These are phyloP conservation scores for Lignosus rhinocerotis DNA, from an alignment of 1,284 basidiomycete genomes.

Conservation along the genomic window DNA sequence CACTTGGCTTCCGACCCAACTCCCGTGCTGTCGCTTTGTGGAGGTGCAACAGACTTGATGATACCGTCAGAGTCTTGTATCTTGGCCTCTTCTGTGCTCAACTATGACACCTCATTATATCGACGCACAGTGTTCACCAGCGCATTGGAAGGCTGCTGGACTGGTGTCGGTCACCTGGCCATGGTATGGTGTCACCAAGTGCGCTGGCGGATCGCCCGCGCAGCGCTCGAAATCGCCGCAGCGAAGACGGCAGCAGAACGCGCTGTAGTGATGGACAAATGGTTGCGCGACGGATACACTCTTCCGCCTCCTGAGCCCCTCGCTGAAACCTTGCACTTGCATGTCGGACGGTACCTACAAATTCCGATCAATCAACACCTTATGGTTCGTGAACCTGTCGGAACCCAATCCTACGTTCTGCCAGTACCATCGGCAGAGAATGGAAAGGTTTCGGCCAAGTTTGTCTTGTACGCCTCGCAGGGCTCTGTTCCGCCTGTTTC, in stretches of 20 bases:
- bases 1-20: slow-evolving; percentile 44
- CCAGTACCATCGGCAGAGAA: slow-evolving; percentile 37
- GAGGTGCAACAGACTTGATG: slow-evolving; percentile 91
- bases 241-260: slow-evolving; percentile 34
- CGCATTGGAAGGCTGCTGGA: slow-evolving; percentile 88
- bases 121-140: slow-evolving; percentile 84
- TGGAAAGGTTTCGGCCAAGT: slow-evolving; percentile 24
- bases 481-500: slow-evolving; percentile 52
- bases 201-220: slow-evolving; percentile 83
- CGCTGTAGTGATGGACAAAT: slow-evolving; percentile 51
- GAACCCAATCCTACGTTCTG: slow-evolving; percentile 50
- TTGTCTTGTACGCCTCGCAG: slow-evolving; percentile 60
- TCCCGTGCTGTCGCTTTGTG: slow-evolving; percentile 86
- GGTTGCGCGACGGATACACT: slow-evolving; percentile 63
- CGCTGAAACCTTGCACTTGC: slow-evolving; percentile 15
- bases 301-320: slow-evolving; percentile 34
- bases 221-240: slow-evolving; percentile 67
- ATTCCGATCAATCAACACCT: slow-evolving; percentile 42
- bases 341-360: slow-evolving; percentile 34
- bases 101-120: slow-evolving; percentile 36
- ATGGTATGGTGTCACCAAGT: slow-evolving; percentile 99
- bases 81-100: slow-evolving; percentile 43
- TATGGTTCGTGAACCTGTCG: slow-evolving; percentile 44
- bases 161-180: slow-evolving; percentile 92
- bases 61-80: slow-evolving; percentile 91